Percentiles rank a stretch among this genome's conserved stretches.
Evolutionary conservation across 345 rosid genomes (phyloP).

Genomic region (Luvunga scandens): DNA sequence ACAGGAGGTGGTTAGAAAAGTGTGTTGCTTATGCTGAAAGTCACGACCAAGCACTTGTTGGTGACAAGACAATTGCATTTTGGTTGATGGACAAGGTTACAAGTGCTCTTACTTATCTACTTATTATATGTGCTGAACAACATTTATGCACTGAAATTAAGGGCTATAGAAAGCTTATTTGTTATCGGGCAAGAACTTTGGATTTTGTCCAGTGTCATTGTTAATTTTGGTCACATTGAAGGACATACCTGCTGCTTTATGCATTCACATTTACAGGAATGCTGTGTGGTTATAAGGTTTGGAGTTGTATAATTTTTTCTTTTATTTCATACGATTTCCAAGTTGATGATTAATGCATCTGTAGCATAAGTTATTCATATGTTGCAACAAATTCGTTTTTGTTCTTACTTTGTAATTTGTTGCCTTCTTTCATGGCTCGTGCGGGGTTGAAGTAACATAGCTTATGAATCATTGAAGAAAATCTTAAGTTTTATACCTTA

Average conservation of each 20-base stretch:
- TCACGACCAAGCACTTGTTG: slow-evolving; percentile 99
- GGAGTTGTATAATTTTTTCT: background rate
- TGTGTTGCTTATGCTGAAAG: slow-evolving; percentile 90
- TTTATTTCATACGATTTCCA: background rate
- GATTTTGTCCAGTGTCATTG: background rate
- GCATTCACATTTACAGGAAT: background rate
- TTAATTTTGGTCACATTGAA: background rate
- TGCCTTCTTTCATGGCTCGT: background rate
- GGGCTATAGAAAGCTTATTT: background rate
- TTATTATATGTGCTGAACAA: background rate
- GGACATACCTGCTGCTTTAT: background rate
- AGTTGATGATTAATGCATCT: background rate
- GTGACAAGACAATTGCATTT: slow-evolving; percentile 96
- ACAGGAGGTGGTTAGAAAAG: slow-evolving; percentile 89
- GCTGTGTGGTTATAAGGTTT: background rate
- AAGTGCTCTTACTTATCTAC: slow-evolving; percentile 5
- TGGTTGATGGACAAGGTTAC: slow-evolving; percentile 98
- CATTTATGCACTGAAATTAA: background rate
- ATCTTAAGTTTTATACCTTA: background rate
- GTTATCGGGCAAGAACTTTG: background rate
- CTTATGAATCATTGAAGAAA: background rate
- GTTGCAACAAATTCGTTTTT: background rate
- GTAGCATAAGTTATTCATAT: too few relatives aligned
- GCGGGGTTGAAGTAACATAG: background rate
- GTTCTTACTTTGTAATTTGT: slow-evolving; percentile 2